Conservation (phyloP, 2,329 filamentous ascomycete species). For the Aspergillus fumigatiaffinis region DNA sequence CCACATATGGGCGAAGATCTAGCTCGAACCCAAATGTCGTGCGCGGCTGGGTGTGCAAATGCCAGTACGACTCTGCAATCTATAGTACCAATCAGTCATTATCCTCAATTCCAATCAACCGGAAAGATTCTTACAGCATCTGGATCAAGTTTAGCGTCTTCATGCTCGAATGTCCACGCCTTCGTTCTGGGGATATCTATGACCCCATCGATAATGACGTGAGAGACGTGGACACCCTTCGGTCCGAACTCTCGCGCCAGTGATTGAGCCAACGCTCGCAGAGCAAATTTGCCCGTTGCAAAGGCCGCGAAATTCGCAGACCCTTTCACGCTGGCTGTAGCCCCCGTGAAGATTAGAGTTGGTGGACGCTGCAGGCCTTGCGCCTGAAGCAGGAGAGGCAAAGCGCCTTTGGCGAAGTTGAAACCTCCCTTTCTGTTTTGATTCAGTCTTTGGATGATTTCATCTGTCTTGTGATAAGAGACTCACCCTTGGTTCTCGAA, state of each 20-base stretch:
- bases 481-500: constrained; percentile 50
- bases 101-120: constrained; percentile 1
- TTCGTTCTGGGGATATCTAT: constrained; percentile 76
- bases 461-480: not conserved
- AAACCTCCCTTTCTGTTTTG: constrained; percentile 58
- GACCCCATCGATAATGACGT: constrained; percentile 77
- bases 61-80: constrained; percentile 86
- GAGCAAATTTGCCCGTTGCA: constrained; percentile 74
- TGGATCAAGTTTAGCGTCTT: constrained; percentile 67
- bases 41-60: constrained; percentile 73
- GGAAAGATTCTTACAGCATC: constrained; percentile 73
- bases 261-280: constrained; percentile 68
- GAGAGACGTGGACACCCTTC: constrained; percentile 75
- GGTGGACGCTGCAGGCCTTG: constrained; percentile 61
- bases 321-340: constrained; percentile 74
- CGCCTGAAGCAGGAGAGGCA: constrained; percentile 67
- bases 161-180: constrained; percentile 52
- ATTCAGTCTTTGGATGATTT: not conserved
- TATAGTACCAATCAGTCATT: constrained; percentile 32
- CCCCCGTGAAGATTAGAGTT: constrained; percentile 79
- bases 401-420: constrained; percentile 66
- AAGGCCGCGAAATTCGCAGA: constrained; percentile 67
- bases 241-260: constrained; percentile 81
- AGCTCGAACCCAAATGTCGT: constrained; percentile 79
- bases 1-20: constrained; percentile 73